These are phyloP conservation scores for Aspergillus tamarii DNA, from an alignment of 2,329 filamentous ascomycete genomes.

Conservation along the genomic window DNA sequence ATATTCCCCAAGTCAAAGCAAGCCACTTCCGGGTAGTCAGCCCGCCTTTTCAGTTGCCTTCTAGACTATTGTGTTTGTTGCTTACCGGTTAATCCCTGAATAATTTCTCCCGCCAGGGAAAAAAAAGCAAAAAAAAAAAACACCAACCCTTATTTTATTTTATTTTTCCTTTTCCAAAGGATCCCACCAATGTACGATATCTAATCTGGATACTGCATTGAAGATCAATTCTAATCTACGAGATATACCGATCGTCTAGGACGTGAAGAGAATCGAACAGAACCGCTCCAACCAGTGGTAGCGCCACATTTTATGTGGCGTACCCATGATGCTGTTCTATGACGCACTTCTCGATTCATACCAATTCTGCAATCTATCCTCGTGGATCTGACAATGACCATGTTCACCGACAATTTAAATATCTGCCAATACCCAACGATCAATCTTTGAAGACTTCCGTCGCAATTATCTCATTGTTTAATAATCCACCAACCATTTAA, in stretches of 20 bases:
- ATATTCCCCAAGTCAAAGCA: conserved; percentile 2
- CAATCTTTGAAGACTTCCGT: not conserved
- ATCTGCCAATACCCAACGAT: not conserved
- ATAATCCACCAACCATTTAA: not conserved
- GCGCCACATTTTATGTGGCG: conserved; percentile 11
- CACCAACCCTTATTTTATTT: not conserved
- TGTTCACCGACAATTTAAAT: not conserved
- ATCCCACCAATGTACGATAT: not conserved
- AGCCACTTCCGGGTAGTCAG: conserved; percentile 7
- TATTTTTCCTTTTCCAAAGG: not conserved
- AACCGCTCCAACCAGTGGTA: not conserved
- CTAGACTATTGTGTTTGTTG: not conserved
- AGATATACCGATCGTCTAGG: not conserved
- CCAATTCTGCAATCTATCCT: not conserved
- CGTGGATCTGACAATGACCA: not conserved
- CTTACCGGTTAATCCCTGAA: not conserved
- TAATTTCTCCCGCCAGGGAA: not conserved
- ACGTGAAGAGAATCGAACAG: not conserved
- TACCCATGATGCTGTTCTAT: not conserved
- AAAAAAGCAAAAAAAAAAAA: not conserved
- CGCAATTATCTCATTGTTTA: not conserved
- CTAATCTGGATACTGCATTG: not conserved
- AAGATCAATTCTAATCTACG: conserved; percentile 1
- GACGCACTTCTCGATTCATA: not conserved
- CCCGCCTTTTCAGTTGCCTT: conserved; percentile 12